phyloP scores from a whole-genome alignment of 306 rosid genomes.

The Cicer judaicum region DNA sequence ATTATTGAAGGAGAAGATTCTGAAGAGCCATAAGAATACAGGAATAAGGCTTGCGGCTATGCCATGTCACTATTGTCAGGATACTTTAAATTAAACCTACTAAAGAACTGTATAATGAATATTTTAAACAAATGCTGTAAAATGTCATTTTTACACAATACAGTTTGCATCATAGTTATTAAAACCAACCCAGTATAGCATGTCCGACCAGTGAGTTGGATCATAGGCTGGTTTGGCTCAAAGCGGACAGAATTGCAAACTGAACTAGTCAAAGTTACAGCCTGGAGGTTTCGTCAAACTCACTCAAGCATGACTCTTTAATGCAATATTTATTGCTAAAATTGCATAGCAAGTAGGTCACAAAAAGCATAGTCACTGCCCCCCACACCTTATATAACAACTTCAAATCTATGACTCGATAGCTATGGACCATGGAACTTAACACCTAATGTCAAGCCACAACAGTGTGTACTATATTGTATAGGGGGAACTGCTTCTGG shows the following conservation, averaged over 20 bases:
- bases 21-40: neutral
- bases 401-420: neutral
- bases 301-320: neutral
- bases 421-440: neutral
- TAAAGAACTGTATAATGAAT: neutral
- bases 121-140: neutral
- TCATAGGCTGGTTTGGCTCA: neutral
- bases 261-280: neutral
- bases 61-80: neutral
- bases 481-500: neutral
- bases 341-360: neutral
- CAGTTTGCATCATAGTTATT: neutral
- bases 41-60: neutral
- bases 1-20: neutral
- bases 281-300: neutral
- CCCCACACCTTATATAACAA: neutral
- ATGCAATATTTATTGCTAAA: neutral
- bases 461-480: neutral
- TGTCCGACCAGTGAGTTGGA: neutral
- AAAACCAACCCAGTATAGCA: neutral
- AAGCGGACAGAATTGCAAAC: neutral
- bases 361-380: neutral
- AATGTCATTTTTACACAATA: neutral
- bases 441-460: conserved; percentile 3
- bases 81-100: neutral